Base-by-base conservation (phyloP, 2,329 filamentous ascomycete species). In the Alternaria ventricosa region DNA sequence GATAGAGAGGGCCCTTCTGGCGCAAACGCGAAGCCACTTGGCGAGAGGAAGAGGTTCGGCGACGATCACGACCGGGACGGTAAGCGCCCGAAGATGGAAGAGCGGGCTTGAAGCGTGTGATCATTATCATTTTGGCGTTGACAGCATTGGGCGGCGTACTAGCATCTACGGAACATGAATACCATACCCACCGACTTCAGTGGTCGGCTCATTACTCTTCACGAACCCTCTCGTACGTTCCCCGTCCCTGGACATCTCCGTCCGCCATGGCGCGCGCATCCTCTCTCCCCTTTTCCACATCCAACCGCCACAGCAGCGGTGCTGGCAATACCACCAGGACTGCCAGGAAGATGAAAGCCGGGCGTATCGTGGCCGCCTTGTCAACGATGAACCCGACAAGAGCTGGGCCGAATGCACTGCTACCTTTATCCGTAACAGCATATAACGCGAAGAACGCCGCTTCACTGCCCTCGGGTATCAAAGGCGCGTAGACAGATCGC, bases 381-480 rank as follows among this genome's bases (percentile, higher is more conserved):
- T 97, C 94, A 9, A 96, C 96, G 65, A 97, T 96, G 28, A 88
- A 87, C 0, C 94, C 95, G 1, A 97, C 94, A 71, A 98, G 92
- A 1, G 92, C 91, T 0, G 95, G 95, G 0, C 95, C 95, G 76
- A 97, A 95, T 3, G 97, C 87, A 75, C 92, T 96, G 20, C 92
- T 96, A 0, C 94, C 94, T 79, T 97, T 98, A 79, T 98, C 95
- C 1, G 95, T 97, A 63, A 97, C 96, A 44, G 95, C 94, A 77
- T 97, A 97, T 2, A 97, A 84, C 0, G 94, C 94, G 76, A 96
- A 97, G 75, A 98, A 97, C 0, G 94, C 93, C 0, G 94, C 93
- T 81, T 98, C 95, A 15, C 91, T 94, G 7, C 94, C 94, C 0
- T 93, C 92, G 1, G 95, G 95, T 55, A 98, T 96, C 60, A 97